These are phyloP conservation scores for Hypoxylon fragiforme DNA, from an alignment of 495 filamentous ascomycete genomes.

Conservation along the genomic window DNA sequence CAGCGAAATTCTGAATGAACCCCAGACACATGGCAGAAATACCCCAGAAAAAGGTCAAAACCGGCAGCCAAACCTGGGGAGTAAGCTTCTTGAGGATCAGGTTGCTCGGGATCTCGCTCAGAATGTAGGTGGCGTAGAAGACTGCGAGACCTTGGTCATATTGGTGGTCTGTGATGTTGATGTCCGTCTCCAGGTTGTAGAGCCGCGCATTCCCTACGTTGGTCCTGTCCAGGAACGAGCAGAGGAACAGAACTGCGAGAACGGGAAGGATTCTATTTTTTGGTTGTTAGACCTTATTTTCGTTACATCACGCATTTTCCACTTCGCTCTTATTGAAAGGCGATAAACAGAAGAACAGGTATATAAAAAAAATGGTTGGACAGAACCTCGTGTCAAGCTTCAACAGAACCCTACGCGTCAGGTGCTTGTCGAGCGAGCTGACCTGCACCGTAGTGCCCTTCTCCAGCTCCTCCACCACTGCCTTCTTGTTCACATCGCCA, in stretches of 20 bases:
- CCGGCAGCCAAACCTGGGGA: slow-evolving; percentile 63
- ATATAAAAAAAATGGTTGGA: slow-evolving; percentile 7
- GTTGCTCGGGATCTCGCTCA: slow-evolving; percentile 79
- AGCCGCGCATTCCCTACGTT: slow-evolving; percentile 87
- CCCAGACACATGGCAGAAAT: slow-evolving; percentile 68
- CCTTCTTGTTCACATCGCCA: slow-evolving; percentile 22
- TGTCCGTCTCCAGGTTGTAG: slow-evolving; percentile 65
- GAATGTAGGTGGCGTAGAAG: slow-evolving; percentile 61
- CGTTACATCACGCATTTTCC: not conserved
- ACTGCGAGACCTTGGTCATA: slow-evolving; percentile 67
- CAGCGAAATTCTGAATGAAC: slow-evolving; percentile 70
- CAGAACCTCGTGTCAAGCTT: slow-evolving; percentile 59
- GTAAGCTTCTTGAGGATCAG: slow-evolving; percentile 75
- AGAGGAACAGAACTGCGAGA: slow-evolving; percentile 53
- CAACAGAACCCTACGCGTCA: slow-evolving; percentile 50
- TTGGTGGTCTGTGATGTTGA: slow-evolving; percentile 65
- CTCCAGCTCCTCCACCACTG: slow-evolving; percentile 31
- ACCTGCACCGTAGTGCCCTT: slow-evolving; percentile 20
- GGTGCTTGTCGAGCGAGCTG: slow-evolving; percentile 22
- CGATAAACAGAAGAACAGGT: too few species aligned
- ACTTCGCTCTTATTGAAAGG: not conserved
- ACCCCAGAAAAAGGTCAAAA: slow-evolving; percentile 60
- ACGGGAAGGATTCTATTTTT: slow-evolving; percentile 50
- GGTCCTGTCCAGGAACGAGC: slow-evolving; percentile 74
- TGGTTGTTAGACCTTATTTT: slow-evolving; percentile 3